phyloP scores from a whole-genome alignment of 164 flowering plant genomes.

The Nelumbo lutea region DNA sequence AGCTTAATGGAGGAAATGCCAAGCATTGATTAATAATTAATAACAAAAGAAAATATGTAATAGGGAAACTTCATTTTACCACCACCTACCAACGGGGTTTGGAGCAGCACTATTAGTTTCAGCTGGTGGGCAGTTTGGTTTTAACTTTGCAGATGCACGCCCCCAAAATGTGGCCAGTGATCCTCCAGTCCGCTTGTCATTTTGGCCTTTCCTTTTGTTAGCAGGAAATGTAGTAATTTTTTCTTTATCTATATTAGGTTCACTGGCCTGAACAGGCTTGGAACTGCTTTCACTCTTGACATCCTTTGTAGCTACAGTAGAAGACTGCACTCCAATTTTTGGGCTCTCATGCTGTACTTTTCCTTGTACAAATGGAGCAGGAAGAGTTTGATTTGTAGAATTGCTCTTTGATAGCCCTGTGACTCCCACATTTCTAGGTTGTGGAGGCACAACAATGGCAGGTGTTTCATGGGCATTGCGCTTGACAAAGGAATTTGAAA shows the following conservation, averaged over 20 bases:
- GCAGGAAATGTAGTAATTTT: slow-evolving; percentile 31
- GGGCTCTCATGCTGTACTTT: slow-evolving; percentile 38
- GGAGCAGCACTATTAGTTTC: slow-evolving; percentile 21
- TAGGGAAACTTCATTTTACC: neutral
- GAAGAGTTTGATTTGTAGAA: slow-evolving; percentile 17
- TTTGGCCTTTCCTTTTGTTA: slow-evolving; percentile 44
- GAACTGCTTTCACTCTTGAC: slow-evolving; percentile 30
- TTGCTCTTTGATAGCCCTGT: slow-evolving; percentile 27
- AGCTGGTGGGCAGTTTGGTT: slow-evolving; percentile 28
- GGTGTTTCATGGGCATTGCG: slow-evolving; percentile 41
- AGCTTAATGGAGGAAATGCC: neutral
- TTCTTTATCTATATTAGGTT: slow-evolving; percentile 36
- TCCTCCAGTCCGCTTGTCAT: slow-evolving; percentile 48
- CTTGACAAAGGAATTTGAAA: slow-evolving; percentile 64
- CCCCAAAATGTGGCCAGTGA: slow-evolving; percentile 83
- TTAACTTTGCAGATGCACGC: slow-evolving; percentile 66
- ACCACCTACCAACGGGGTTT: slow-evolving; percentile 39
- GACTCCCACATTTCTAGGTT: slow-evolving; percentile 26
- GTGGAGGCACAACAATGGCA: slow-evolving; percentile 18
- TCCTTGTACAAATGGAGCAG: slow-evolving; percentile 28
- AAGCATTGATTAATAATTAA: too few species aligned
- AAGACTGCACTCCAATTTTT: slow-evolving; percentile 28
- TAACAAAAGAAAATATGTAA: neutral
- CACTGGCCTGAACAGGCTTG: slow-evolving; percentile 23
- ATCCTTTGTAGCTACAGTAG: slow-evolving; percentile 22